phyloP scores from a whole-genome alignment of 192 early-diverging fungal genomes.

The Pecoramyces ruminantium region DNA sequence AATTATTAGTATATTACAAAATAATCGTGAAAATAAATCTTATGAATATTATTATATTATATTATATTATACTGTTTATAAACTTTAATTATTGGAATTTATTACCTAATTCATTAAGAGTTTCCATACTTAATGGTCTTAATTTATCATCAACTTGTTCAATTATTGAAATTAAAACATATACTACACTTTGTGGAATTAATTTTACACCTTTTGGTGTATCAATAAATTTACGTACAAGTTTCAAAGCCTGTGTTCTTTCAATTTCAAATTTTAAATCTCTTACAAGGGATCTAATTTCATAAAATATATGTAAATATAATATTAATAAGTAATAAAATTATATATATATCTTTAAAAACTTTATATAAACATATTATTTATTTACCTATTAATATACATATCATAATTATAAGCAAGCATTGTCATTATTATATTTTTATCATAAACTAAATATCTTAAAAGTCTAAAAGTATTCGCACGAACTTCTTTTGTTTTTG shows the following conservation, averaged over 20 bases:
- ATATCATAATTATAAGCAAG: neutral
- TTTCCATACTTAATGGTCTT: conserved; percentile 53
- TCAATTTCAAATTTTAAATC: conserved; percentile 53
- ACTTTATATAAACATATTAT: too few species aligned
- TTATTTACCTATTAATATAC: neutral
- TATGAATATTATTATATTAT: too few species aligned
- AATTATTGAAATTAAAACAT: conserved; percentile 56
- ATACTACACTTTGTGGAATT: conserved; percentile 41
- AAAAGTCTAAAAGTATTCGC: neutral
- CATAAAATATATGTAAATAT: too few species aligned
- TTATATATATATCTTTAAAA: too few species aligned
- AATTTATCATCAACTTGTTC: conserved; percentile 65
- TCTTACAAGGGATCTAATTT: conserved; percentile 22
- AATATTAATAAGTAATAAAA: too few species aligned
- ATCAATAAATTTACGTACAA: conserved; percentile 52
- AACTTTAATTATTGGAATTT: too few species aligned
- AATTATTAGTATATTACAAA: too few species aligned
- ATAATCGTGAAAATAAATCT: too few species aligned
- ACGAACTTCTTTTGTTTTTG: neutral
- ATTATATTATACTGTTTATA: too few species aligned
- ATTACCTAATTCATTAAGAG: conserved; percentile 61
- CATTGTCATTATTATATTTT: neutral
- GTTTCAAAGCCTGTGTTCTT: conserved; percentile 58
- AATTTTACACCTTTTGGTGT: conserved; percentile 34
- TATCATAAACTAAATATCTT: neutral